These are phyloP conservation scores for Eimeria acervulina DNA, from an alignment of 169 alveolate species.

Conservation along the genomic window DNA sequence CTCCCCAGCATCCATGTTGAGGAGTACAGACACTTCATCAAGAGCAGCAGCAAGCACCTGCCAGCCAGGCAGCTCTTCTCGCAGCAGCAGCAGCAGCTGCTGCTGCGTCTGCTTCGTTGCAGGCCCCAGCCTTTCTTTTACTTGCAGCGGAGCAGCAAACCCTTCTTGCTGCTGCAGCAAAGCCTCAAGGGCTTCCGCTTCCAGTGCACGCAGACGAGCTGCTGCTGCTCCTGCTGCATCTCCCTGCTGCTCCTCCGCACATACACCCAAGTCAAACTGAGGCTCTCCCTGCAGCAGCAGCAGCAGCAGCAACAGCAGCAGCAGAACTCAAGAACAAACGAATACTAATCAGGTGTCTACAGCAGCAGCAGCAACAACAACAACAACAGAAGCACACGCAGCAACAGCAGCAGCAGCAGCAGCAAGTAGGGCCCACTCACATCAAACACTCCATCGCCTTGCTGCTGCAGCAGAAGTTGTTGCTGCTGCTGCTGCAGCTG, in stretches of 20 bases:
- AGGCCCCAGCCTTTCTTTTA: neutral
- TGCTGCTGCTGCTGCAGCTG: neutral
- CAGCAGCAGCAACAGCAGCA: neutral
- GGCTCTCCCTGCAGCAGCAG: conserved; percentile 25
- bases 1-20: conserved; percentile 20
- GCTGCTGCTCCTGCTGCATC: neutral
- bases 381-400: neutral
- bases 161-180: conserved; percentile 30
- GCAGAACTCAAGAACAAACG: neutral
- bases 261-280: neutral
- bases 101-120: conserved; percentile 26
- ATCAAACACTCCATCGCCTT: neutral
- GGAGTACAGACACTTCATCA: conserved; percentile 62
- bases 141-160: conserved; percentile 23
- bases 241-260: conserved; percentile 12
- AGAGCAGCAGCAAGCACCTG: conserved; percentile 24
- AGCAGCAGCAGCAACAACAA: neutral
- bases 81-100: conserved; percentile 67
- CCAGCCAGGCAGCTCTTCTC: conserved; percentile 68
- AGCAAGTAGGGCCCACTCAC: neutral
- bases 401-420: conserved; percentile 18
- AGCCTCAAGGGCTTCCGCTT: neutral
- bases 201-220: neutral
- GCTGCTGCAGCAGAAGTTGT: conserved; percentile 11
- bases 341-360: neutral